A percentile compares a stretch with the other conserved stretches of the same genome.
Conservation (phyloP, 306 rosid species). For the Oemleria cerasiformis region DNA sequence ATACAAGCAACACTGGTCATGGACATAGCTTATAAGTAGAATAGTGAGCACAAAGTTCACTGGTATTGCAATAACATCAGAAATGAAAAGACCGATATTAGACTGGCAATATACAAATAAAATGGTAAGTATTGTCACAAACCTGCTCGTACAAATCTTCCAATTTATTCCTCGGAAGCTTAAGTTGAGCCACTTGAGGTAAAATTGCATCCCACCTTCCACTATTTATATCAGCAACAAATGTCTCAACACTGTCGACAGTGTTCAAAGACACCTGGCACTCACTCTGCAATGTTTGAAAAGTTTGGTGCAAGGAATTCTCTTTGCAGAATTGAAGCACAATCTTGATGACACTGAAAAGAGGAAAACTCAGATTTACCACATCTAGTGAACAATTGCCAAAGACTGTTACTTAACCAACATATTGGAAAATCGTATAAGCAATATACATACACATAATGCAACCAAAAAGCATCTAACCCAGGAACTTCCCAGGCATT, state of each 20-base stretch:
- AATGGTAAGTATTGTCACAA: background rate
- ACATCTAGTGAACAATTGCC: too few species aligned
- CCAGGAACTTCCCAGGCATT: background rate
- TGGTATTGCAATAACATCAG: background rate
- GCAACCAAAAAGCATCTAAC: background rate
- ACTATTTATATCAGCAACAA: constrained; percentile 83
- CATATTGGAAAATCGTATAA: too few species aligned
- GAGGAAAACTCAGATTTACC: background rate
- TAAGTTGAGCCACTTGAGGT: constrained; percentile 96
- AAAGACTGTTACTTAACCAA: too few species aligned
- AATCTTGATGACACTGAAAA: constrained; percentile 84
- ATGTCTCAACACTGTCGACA: constrained; percentile 92
- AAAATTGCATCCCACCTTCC: constrained; percentile 97
- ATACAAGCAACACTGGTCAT: background rate
- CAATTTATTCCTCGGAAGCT: constrained; percentile 88
- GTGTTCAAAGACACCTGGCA: constrained; percentile 97
- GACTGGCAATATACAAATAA: background rate
- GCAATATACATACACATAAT: background rate
- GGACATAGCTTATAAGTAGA: background rate
- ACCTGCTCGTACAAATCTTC: constrained; percentile 99
- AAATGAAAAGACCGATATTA: background rate
- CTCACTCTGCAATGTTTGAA: constrained; percentile 89
- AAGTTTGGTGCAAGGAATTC: constrained; percentile 83
- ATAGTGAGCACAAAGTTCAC: background rate
- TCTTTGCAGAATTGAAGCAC: constrained; percentile 99